Evolutionary conservation across 2,329 filamentous ascomycete genomes (phyloP), one percentile per base, ranked within the genome.

Genomic region (Exophiala xenobiotica): DNA sequence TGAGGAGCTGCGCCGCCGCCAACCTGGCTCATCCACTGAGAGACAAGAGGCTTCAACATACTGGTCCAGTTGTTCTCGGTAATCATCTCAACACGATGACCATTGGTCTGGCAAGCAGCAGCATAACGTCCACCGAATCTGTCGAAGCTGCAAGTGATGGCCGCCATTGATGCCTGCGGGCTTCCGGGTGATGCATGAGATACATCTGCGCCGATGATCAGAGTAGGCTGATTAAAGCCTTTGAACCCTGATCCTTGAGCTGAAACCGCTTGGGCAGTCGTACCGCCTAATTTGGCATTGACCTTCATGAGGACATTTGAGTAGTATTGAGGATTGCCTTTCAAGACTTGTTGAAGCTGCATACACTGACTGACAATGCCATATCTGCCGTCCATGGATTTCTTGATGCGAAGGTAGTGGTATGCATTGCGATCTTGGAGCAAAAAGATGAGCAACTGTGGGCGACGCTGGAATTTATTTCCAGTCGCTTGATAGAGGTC

Each of bases 231-330:
- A 42, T 33, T 1, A 63, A 63, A 24, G 3, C 44, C 27, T 56
- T 71, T 68, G 51, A 65, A 59, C 11, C 69, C 69, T 14, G 51
- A 63, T 0, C 61, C 49, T 9, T 62, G 59, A 23, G 65, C 66
- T 2, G 71, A 65, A n/a, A 76, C 62, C 2, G 74, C 76, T 44
- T 75, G 69, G 54, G 72, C 84, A 1, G 90, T 96, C 0, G 82
- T 79, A 4, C 93, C 93, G 11, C 93, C 93, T 2, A 99, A 79
- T 74, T 99, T 99, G 3, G 89, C 87, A 63, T 99, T 97, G 59
- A 99, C 83, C 74, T 99, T 99, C 89, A 99, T 93, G 58, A 84
- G 81, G 0, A 99, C 90, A 56, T 99, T 99, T 1, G 88, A 93
- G 63, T 88, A 86, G 70, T 97, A 97, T 63, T 99, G 93, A 0